These are phyloP conservation scores for Eudorina sp. DNA, from an alignment of 139 green algal species.

Conservation along the genomic window DNA sequence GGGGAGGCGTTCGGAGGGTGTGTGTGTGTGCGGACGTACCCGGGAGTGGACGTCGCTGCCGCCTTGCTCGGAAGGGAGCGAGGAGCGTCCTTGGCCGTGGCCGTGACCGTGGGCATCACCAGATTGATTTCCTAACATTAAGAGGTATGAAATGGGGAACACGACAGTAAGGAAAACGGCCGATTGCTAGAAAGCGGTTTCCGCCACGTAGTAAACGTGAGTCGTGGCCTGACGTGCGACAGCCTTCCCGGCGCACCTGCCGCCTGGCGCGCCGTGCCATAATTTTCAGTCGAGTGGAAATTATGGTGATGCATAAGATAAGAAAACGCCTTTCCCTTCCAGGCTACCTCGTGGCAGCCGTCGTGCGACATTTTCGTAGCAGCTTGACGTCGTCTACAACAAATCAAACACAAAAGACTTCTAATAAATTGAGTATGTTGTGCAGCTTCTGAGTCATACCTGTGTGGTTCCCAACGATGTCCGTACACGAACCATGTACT, in stretches of 20 bases:
- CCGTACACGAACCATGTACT: too few species aligned
- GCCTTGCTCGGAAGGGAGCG: not conserved
- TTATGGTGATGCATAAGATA: constrained; percentile 79
- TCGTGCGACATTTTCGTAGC: constrained; percentile 66
- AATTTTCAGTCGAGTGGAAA: constrained; percentile 70
- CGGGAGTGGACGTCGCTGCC: constrained; percentile 20
- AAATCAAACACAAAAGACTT: too few species aligned
- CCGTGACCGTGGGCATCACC: constrained; percentile 4
- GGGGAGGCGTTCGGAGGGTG: too few species aligned
- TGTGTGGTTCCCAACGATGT: too few species aligned
- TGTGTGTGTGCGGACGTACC: not conserved
- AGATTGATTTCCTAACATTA: too few species aligned
- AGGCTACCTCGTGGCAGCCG: constrained; percentile 76
- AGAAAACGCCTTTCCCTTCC: constrained; percentile 79
- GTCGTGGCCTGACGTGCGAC: too few species aligned
- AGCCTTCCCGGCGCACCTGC: not conserved
- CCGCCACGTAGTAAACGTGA: not conserved
- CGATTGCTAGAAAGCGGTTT: too few species aligned
- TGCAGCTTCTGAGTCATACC: too few species aligned
- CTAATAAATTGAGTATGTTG: too few species aligned
- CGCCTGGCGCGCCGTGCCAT: constrained; percentile 51
- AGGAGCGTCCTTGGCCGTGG: not conserved
- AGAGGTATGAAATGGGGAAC: too few species aligned
- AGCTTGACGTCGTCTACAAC: too few species aligned
- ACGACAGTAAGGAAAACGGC: too few species aligned